Base-by-base conservation (phyloP, 2,329 filamentous ascomycete species). In the Colletotrichum limetticola region DNA sequence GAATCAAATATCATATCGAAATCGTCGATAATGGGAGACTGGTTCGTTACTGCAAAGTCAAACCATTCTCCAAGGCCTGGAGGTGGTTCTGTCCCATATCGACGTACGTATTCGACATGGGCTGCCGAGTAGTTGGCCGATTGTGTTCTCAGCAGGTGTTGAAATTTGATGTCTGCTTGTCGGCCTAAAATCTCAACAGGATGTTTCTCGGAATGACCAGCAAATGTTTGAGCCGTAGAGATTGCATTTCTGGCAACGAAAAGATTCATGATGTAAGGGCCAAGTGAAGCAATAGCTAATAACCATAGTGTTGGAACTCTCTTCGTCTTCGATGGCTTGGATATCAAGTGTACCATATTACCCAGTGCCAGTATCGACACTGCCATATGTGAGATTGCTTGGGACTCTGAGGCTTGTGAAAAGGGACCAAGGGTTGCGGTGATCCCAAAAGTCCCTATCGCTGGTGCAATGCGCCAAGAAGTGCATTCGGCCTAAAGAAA, bases 21-120 rank as follows among this genome's bases (percentile, higher is more conserved):
- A 3, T 88, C 84, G 69, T 89, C 86, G 37, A 89, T 87, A n/a
- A 88, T 81, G 0, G 80, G 80, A 0, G 86, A 87, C 2, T 83
- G 37, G 1, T 85, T 77, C 0, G 75, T 74, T 1, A 76, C 62
- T 0, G 86, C 86, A 60, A 82, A 88, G 1, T 81, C 74, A 26
- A 82, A 86, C 87, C 87, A 89, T 3, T 74, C 77, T 1, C 84
- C 77, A 35, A 89, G 89, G 0, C 87, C 87, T 0, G 79, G 78
- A 0, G 87, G 87, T 0, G 86, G 87, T 1, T 84, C 79, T 1
- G 82, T 76, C 0, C 72, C 74, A 68, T 89, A 88, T 24, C 86
- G 81, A 2, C 81, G 81, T 9, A 74, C 78, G 66, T 89, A 89
- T 73, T 88, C 85, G 0, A 61, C 64, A 0, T 76, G 63, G 0